Evolutionary conservation across 805 yeast species (phyloP), one percentile per base, ranked within the genome.

Genomic region (Saturnispora quitensis): DNA sequence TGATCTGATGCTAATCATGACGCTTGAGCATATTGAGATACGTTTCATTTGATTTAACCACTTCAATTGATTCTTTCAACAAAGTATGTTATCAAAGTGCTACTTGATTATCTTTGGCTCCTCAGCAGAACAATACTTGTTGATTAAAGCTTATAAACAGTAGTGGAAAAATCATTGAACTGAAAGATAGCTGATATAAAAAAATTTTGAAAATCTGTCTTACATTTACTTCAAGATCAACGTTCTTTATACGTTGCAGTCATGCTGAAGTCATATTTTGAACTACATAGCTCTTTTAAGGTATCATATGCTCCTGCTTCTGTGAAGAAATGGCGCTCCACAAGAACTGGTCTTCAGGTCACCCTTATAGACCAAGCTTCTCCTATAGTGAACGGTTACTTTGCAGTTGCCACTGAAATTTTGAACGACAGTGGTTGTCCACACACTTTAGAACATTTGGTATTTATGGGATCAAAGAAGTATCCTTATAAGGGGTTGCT

Each of bases 371-470:
- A 82, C 61, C 86, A 85, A 61, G 83, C 89, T 27, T 82, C 95
- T 2, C 97, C 98, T 2, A 75, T 89, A 33, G 89, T 93, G 3
- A 82, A 84, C 61, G 99, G 98, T n/a, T 86, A 85, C 63, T 89
- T 93, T 67, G 95, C 97, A 1, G 96, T 93, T 3, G 97, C 96
- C 17, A 89, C 98, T 1, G 98, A 93, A 65, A 87, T 88, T 48
- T 71, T 75, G 22, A 82, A 89, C 62, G 93, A 90, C 64, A 79
- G 89, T 24, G 99, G 99, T 7, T 80, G 87, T 56, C 99, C 99
- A 1, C 99, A 93, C 62, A 93, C 99, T 1, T 68, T 93, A 49
- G 99, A 93, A 68, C 99, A 93, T 69, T 73, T 93, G 66, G 76
- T 91, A 36, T 93, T 93, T 66, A 87, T 89, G 96, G 99, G 99